phyloP scores from a whole-genome alignment of 2,329 filamentous ascomycete genomes.

The Aspergillus quadrilineatus region DNA sequence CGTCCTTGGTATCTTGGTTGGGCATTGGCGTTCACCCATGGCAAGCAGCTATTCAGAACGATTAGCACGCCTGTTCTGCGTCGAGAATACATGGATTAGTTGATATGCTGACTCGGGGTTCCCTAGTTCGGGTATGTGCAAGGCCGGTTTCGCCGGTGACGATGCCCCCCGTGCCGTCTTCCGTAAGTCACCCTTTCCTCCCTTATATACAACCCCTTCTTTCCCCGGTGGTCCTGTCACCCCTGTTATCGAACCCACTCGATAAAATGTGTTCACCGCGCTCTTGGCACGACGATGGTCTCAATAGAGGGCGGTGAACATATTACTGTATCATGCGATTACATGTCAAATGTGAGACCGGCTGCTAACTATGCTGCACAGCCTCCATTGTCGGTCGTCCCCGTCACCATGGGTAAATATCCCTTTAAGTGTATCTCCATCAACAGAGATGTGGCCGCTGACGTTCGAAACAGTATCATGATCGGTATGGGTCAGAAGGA shows the following conservation, averaged over 20 bases:
- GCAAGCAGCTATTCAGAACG: neutral
- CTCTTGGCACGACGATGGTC: conserved; percentile 29
- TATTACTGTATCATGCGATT: neutral
- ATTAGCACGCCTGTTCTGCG: neutral
- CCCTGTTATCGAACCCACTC: conserved; percentile 12
- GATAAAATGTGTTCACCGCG: conserved; percentile 3
- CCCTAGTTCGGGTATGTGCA: conserved; percentile 98
- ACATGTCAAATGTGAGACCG: conserved; percentile 2
- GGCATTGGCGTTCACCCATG: neutral
- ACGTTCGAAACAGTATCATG: conserved; percentile 78
- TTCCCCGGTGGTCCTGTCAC: conserved; percentile 23
- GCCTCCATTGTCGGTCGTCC: conserved; percentile 99
- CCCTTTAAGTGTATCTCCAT: conserved; percentile 13
- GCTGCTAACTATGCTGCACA: conserved; percentile 44
- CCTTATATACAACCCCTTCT: conserved; percentile 15
- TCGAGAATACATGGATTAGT: neutral
- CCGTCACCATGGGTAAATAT: conserved; percentile 96
- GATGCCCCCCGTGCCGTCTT: conserved; percentile 99
- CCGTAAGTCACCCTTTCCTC: conserved; percentile 70
- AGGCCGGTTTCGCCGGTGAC: conserved; percentile 99
- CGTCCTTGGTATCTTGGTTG: neutral
- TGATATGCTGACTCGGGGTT: conserved; percentile 17
- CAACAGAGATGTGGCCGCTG: conserved; percentile 20
- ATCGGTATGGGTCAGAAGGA: conserved; percentile 99
- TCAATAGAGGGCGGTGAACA: conserved; percentile 9